These are phyloP conservation scores for Gossypium turneri DNA, from an alignment of 345 rosid species.

Conservation along the genomic window DNA sequence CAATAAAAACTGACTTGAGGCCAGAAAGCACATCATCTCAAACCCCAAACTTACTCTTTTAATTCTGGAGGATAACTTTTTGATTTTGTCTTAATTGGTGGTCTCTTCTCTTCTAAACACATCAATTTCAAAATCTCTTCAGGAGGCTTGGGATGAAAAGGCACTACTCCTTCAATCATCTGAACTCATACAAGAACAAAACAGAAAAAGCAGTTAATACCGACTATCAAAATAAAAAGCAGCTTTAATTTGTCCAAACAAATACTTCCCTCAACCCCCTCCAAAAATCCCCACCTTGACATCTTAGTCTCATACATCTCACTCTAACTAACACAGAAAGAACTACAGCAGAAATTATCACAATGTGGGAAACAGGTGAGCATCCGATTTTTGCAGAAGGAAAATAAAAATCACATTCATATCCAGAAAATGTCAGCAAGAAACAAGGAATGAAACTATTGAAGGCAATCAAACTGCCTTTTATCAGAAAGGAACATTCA, in stretches of 20 bases:
- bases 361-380: background rate
- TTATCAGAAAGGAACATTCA: background rate
- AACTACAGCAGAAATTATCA: background rate
- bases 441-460: background rate
- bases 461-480: background rate
- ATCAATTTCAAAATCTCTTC: conserved; percentile 64
- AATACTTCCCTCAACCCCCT: conserved; percentile 4
- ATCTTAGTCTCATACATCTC: background rate
- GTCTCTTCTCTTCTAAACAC: conserved; percentile 69
- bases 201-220: conserved; percentile 9
- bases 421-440: background rate
- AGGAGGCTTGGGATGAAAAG: conserved; percentile 65
- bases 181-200: conserved; percentile 28
- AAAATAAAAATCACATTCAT: background rate
- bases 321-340: background rate
- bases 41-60: conserved; percentile 60
- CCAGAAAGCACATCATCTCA: background rate
- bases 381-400: background rate
- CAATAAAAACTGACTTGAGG: conserved; percentile 8
- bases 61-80: conserved; percentile 73
- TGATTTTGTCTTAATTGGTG: conserved; percentile 56
- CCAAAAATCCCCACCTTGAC: background rate
- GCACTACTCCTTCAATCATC: conserved; percentile 86
- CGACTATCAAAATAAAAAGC: background rate
- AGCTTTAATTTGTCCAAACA: background rate